These are phyloP conservation scores for Pseudocercospora cruenta DNA, from an alignment of 2,329 filamentous ascomycete genomes.

Conservation along the genomic window DNA sequence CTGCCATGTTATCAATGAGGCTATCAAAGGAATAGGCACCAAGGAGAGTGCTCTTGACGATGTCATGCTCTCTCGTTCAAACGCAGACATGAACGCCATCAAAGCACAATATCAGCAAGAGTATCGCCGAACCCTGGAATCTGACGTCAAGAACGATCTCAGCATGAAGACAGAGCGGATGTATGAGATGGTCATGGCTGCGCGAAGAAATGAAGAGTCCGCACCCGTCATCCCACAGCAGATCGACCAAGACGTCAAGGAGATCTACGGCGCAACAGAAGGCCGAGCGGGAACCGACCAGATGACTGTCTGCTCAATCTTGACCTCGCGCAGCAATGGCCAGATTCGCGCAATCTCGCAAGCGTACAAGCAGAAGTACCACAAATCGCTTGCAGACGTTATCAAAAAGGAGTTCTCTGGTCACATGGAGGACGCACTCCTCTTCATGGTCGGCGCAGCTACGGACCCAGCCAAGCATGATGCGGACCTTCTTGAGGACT, in stretches of 20 bases:
- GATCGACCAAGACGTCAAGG: slow-evolving; percentile 74
- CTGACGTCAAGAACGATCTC: slow-evolving; percentile 75
- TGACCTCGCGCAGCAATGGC: slow-evolving; percentile 74
- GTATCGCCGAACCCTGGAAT: slow-evolving; percentile 68
- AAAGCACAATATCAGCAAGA: slow-evolving; percentile 74
- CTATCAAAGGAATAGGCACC: slow-evolving; percentile 79
- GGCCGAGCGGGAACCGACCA: slow-evolving; percentile 68
- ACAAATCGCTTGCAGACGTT: slow-evolving; percentile 69
- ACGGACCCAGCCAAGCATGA: slow-evolving; percentile 83
- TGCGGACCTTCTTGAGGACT: slow-evolving; percentile 77
- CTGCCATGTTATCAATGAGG: slow-evolving; percentile 68
- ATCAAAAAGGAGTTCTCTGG: slow-evolving; percentile 84
- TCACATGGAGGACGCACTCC: slow-evolving; percentile 85
- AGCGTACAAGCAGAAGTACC: slow-evolving; percentile 74
- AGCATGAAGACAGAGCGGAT: slow-evolving; percentile 84
- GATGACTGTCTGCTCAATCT: slow-evolving; percentile 75
- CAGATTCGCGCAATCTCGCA: slow-evolving; percentile 82
- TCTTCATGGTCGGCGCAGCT: slow-evolving; percentile 77
- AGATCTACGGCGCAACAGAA: slow-evolving; percentile 77
- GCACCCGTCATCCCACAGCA: slow-evolving; percentile 72
- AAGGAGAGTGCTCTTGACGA: slow-evolving; percentile 88
- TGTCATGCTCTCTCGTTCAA: slow-evolving; percentile 77
- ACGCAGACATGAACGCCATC: slow-evolving; percentile 86
- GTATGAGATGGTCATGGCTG: slow-evolving; percentile 79
- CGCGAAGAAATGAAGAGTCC: slow-evolving; percentile 75